Base-by-base conservation (phyloP, 257 asterid genomes). In the Paraleonurus japonicus region DNA sequence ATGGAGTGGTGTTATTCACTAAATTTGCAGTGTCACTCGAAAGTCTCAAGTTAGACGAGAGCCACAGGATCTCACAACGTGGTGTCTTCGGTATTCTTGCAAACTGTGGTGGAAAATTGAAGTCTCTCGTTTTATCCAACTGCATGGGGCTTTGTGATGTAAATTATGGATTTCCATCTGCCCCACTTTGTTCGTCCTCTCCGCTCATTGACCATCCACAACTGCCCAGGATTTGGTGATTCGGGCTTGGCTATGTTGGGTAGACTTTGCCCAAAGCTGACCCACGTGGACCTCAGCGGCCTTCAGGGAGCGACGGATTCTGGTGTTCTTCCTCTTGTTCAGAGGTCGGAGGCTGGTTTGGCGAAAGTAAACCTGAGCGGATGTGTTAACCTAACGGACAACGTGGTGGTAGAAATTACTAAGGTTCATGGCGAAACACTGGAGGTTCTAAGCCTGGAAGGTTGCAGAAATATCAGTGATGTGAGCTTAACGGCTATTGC, bases 171-270 rank as follows among this genome's bases (percentile, higher is more conserved):
- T 62, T 74, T 26, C 88, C 87, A 0, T 72, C 72, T 39, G 26
- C 82, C 17, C 60, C 88, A 11, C 65, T 48, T 28, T 85, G 94
- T 81, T 20, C 17, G 23, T 85, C 98, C 98, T 4, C 82, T 95
- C 41, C 78, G 80, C 30, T 82, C 95, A 59, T 64, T 95, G 85
- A 74, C 90, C 26, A 67, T 95, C 61, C 78, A 65, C 15, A 85
- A 88, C 84, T 95, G 98, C 74, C 90, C 95, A 0, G 96, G 96
- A 50, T 75, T 92, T 2, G 92, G 95, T 16, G 73, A 92, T 75
- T 73, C 69, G 48, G 83, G 87, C 68, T 79, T 95, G 76, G 75
- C 71, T 73, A 47, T 86, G 67, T 71, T 90, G 75, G 87, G 86
- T 28, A 71, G 65, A 16, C 53, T 89, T 41, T 95, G 97, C 87